A percentile compares a stretch with the other conserved stretches of the same genome.
Evolutionary conservation across 805 yeast species (phyloP).

Genomic region (Jamesozyma lodderae): DNA sequence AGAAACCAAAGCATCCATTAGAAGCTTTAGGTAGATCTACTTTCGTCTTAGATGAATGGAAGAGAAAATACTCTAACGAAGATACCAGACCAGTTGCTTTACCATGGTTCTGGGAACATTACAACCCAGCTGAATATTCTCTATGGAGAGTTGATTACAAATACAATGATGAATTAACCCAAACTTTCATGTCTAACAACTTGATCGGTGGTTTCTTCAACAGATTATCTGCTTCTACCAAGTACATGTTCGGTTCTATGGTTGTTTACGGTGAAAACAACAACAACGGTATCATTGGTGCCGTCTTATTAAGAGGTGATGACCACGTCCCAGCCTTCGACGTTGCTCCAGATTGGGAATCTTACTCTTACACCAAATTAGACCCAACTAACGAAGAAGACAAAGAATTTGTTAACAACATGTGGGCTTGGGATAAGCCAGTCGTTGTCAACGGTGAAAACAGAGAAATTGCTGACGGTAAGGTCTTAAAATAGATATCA

Average conservation of each 20-base stretch:
- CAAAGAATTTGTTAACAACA: conserved; percentile 73
- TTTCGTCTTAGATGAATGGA: conserved; percentile 84
- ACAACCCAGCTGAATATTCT: conserved; percentile 88
- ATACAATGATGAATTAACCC: conserved; percentile 95
- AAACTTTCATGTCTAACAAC: conserved; percentile 97
- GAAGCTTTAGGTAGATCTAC: conserved; percentile 68
- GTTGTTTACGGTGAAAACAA: conserved; percentile 98
- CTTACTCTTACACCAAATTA: conserved; percentile 73
- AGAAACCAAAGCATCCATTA: conserved; percentile 88
- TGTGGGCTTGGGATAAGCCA: conserved; percentile 99
- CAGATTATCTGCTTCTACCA: conserved; percentile 86
- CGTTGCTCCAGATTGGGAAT: conserved; percentile 99
- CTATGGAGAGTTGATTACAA: conserved; percentile 92
- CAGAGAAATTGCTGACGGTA: conserved; percentile 92
- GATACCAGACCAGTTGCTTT: conserved; percentile 90
- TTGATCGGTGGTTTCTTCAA: conserved; percentile 95
- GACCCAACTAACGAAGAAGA: conserved; percentile 71
- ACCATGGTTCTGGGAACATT: conserved; percentile 98
- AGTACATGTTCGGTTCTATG: conserved; percentile 86
- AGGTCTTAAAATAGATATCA: conserved; percentile 92
- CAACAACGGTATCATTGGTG: conserved; percentile 95
- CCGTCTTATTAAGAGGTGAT: conserved; percentile 91
- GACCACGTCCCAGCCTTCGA: conserved; percentile 85
- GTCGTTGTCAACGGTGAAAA: conserved; percentile 66
- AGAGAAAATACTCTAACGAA: conserved; percentile 92